Evolutionary conservation across 192 early-diverging fungal species (phyloP), one percentile per base, ranked within the genome.

Genomic region (Coemansia sp.): DNA sequence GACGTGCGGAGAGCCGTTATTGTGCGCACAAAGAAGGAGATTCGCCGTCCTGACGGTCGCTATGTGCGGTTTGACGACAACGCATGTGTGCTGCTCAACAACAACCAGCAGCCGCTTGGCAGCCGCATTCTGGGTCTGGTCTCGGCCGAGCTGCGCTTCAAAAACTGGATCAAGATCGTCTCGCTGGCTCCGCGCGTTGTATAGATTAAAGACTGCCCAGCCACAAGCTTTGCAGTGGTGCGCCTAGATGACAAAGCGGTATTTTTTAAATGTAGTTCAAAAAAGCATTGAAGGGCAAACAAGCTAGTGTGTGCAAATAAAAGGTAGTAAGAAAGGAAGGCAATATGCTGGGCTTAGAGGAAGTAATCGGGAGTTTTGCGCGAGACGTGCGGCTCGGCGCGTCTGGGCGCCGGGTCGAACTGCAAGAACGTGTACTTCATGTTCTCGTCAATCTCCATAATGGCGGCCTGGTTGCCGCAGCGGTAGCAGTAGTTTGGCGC

Each of bases 401-500:
- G 87, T 66, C 96, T 85, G 55, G 96, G 96, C 28, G 97, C 97
- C 42, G 95, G 95, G 79, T 99, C 97, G 65, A 98, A 99, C 79
- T 98, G 97, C 48, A 94, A 80, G 85, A 98, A 99, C 55, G 95
- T 96, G 80, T 98, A 97, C 86, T 98, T 98, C 83, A 99, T 83
- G 79, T 97, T 89, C 82, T 99, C 95, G 72, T 99, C 97, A 69
- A 99, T 91, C 75, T 99, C 97, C 97, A 99, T 98, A 72, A 99
- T 99, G 26, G 97, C 97, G 23, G 97, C 97, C 86, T 98, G 95
- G 75, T 99, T 99, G 52, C 97, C 97, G 70, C 97, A 99, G 47
- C 97, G 89, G 87, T 99, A 99, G 80, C 97, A 97, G 84, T 99
- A 99, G 82, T 99, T 99, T 28, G 97, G 97, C 46, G 97, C 97